Percentiles rank a stretch among this genome's conserved stretches.
Conservation (phyloP, 192 early-diverging fungal genomes). For the Coemansia sp. region DNA sequence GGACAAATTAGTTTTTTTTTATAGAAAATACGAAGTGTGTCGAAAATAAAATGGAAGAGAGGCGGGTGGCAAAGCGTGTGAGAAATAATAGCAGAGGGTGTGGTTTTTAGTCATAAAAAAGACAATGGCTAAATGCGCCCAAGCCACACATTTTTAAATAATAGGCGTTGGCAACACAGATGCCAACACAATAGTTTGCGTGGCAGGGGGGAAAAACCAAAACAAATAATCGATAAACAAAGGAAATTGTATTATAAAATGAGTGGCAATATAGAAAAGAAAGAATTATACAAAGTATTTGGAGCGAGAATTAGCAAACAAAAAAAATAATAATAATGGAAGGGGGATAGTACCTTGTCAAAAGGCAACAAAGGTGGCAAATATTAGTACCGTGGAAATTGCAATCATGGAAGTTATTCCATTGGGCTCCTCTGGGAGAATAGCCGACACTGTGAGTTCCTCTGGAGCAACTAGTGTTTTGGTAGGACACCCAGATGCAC, state of each 20-base stretch:
- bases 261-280: not conserved
- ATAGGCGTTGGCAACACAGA: not conserved
- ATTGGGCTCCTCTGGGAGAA: constrained; percentile 30
- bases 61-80: not conserved
- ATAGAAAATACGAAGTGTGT: not conserved
- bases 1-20: not conserved
- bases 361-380: constrained; percentile 52
- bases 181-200: not conserved
- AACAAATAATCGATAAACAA: not conserved
- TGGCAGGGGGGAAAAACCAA: not conserved
- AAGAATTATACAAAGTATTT: constrained; percentile 9
- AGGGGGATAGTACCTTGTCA: constrained; percentile 6
- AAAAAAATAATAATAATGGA: not conserved
- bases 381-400: constrained; percentile 48
- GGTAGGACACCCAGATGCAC: constrained; percentile 25
- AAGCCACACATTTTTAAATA: not conserved
- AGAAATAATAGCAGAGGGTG: not conserved
- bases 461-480: constrained; percentile 25
- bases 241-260: not conserved
- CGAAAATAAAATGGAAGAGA: not conserved
- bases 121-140: not conserved
- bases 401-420: constrained; percentile 49
- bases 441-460: constrained; percentile 24
- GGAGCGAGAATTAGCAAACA: not conserved
- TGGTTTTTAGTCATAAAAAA: not conserved